phyloP scores from a whole-genome alignment of 2,329 filamentous ascomycete genomes.

The Colletotrichum siamense region DNA sequence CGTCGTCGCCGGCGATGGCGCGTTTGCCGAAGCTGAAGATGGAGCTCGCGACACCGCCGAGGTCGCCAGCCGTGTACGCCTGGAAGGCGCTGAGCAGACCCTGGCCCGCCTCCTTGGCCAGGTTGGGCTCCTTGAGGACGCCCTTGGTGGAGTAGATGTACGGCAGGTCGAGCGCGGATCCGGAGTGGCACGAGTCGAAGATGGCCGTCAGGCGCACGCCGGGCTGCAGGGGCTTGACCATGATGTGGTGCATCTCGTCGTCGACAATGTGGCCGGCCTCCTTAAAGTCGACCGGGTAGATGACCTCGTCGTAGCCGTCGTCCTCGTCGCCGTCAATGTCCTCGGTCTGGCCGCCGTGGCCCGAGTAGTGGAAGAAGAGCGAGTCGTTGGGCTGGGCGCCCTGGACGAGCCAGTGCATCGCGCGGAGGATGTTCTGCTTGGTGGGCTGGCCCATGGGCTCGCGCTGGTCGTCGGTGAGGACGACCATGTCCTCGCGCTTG shows the following conservation, averaged over 20 bases:
- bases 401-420: slow-evolving; percentile 78
- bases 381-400: slow-evolving; percentile 77
- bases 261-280: slow-evolving; percentile 76
- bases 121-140: slow-evolving; percentile 80
- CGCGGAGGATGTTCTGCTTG: slow-evolving; percentile 76
- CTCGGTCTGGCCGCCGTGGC: slow-evolving; percentile 77
- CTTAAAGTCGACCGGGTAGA: slow-evolving; percentile 78
- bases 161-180: slow-evolving; percentile 77
- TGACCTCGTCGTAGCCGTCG: slow-evolving; percentile 79
- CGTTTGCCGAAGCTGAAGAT: slow-evolving; percentile 84
- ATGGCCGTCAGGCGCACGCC: slow-evolving; percentile 87
- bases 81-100: slow-evolving; percentile 76
- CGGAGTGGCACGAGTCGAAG: slow-evolving; percentile 83
- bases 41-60: slow-evolving; percentile 79
- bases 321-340: slow-evolving; percentile 79
- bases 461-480: slow-evolving; percentile 76
- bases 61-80: slow-evolving; percentile 83
- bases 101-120: slow-evolving; percentile 79
- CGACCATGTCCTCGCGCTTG: slow-evolving; percentile 81
- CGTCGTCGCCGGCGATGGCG: slow-evolving; percentile 78
- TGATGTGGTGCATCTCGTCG: slow-evolving; percentile 78
- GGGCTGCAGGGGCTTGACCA: slow-evolving; percentile 77
- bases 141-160: slow-evolving; percentile 84
- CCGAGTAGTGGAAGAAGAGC: slow-evolving; percentile 79
- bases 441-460: slow-evolving; percentile 75